These are phyloP conservation scores for Yamadazyma membranifaciens DNA, from an alignment of 1,139 yeast species.

Conservation along the genomic window DNA sequence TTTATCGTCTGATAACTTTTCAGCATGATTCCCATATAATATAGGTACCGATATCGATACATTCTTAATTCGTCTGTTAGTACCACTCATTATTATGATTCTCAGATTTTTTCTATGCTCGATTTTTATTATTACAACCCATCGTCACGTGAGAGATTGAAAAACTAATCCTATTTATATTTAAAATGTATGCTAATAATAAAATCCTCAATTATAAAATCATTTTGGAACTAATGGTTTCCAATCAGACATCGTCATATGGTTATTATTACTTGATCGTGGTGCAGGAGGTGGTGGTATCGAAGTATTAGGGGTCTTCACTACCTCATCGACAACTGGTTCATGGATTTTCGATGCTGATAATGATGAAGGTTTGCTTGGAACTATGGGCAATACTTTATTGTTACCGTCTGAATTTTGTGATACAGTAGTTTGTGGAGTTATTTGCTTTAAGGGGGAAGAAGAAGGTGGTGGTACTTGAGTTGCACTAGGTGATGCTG, in stretches of 20 bases:
- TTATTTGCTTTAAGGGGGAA: slow-evolving; percentile 1
- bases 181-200: too few species aligned
- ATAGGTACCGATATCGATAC: slow-evolving; percentile 83
- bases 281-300: slow-evolving; percentile 27
- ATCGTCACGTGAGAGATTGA: neutral
- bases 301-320: slow-evolving; percentile 5
- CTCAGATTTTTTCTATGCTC: too few species aligned
- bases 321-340: slow-evolving; percentile 5
- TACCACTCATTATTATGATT: slow-evolving; percentile 10
- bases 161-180: too few species aligned
- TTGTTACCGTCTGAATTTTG: slow-evolving; percentile 3
- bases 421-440: slow-evolving; percentile 9
- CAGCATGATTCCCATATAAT: slow-evolving; percentile 83
- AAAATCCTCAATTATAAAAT: neutral
- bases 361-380: slow-evolving; percentile 20
- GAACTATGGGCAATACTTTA: slow-evolving; percentile 33
- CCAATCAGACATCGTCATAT: slow-evolving; percentile 51
- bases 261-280: slow-evolving; percentile 12
- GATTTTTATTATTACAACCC: too few species aligned
- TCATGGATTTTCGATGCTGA: slow-evolving; percentile 20
- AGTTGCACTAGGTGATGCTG: slow-evolving; percentile 13
- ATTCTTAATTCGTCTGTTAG: slow-evolving; percentile 49
- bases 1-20: slow-evolving; percentile 60
- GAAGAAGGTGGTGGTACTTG: slow-evolving; percentile 8
- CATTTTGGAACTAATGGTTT: slow-evolving; percentile 55